Base-by-base conservation (phyloP, 495 filamentous ascomycete genomes). In the Penicillium paxilli region DNA sequence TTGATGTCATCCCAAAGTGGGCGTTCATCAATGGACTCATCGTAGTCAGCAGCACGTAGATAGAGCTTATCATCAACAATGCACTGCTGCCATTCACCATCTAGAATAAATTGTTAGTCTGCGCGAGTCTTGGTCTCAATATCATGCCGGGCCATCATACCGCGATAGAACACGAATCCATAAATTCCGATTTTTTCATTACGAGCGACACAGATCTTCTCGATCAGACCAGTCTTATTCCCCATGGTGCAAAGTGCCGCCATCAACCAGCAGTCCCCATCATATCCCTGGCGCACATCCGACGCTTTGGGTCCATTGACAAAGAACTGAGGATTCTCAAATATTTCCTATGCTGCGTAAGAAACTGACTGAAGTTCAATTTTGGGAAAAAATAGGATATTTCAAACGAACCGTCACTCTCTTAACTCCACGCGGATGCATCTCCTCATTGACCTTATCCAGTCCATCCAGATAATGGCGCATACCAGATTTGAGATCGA, bases 201-300 rank as follows among this genome's bases (percentile, higher is more conserved):
- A 14, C 82, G 76, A 17, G 83, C 86, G n/a, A 96, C 90, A 63
- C 92, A 98, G 11, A 96, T 79, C 44, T 80, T 83, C 61, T 92
- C 83, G 49, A 96, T 89, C 54, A 96, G 71, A 0, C 83, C 86
- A 26, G 83, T 73, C 71, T 93, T 91, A 64, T 91, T 93, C 33
- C 84, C 87, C 54, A 96, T 79, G 1, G 90, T 93, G 55, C 86
- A 90, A 42, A 98, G 67, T 9, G 91, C 92, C 21, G 92, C 88
- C 77, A 96, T 82, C 48, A 96, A 80, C 92, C 92, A 96, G 68
- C 93, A 96, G 65, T 96, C 91, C 2, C 92, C 93, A 59, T 88
- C 87, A 41, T 83, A 77, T 2, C 87, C 87, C 64, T 93, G 88
- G 19, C 87, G 84, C 17, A 96, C 85, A 72, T 94, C 89, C 53